These are phyloP conservation scores for Herpotrichia juniperi DNA, from an alignment of 2,329 filamentous ascomycete species.

Conservation along the genomic window DNA sequence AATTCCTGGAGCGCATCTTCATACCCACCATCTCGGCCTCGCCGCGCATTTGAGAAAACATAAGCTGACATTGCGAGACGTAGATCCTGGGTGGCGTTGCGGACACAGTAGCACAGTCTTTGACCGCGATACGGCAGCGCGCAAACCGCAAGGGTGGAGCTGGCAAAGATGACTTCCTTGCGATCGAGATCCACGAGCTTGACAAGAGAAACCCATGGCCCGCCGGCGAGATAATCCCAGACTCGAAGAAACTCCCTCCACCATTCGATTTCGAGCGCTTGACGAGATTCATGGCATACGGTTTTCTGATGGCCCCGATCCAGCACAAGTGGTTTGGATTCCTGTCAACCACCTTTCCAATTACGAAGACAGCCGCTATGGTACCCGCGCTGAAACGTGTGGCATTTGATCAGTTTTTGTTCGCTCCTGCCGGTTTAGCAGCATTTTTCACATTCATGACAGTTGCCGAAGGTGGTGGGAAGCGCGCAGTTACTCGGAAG, in stretches of 20 bases:
- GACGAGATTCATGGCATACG: slow-evolving; percentile 95
- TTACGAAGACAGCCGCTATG: slow-evolving; percentile 77
- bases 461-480: slow-evolving; percentile 87
- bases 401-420: slow-evolving; percentile 89
- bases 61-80: slow-evolving; percentile 7
- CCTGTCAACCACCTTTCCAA: slow-evolving; percentile 79
- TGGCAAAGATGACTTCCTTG: slow-evolving; percentile 72
- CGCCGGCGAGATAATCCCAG: slow-evolving; percentile 70
- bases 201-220: slow-evolving; percentile 77
- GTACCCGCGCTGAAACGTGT: slow-evolving; percentile 86
- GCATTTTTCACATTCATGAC: slow-evolving; percentile 98
- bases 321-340: slow-evolving; percentile 97
- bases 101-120: slow-evolving; percentile 92
- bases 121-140: slow-evolving; percentile 79
- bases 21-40: background rate
- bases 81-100: slow-evolving; percentile 85
- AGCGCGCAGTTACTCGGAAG: slow-evolving; percentile 79
- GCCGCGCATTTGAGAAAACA: background rate
- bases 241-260: slow-evolving; percentile 68
- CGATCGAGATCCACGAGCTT: slow-evolving; percentile 88
- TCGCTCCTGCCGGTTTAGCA: slow-evolving; percentile 85
- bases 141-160: slow-evolving; percentile 67
- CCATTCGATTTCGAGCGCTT: slow-evolving; percentile 95
- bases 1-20: background rate
- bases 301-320: slow-evolving; percentile 92